Percentiles rank a stretch among this genome's conserved stretches.
These are phyloP conservation scores for Metschnikowia koreensis DNA, from an alignment of 805 yeast species.

Conservation along the genomic window DNA sequence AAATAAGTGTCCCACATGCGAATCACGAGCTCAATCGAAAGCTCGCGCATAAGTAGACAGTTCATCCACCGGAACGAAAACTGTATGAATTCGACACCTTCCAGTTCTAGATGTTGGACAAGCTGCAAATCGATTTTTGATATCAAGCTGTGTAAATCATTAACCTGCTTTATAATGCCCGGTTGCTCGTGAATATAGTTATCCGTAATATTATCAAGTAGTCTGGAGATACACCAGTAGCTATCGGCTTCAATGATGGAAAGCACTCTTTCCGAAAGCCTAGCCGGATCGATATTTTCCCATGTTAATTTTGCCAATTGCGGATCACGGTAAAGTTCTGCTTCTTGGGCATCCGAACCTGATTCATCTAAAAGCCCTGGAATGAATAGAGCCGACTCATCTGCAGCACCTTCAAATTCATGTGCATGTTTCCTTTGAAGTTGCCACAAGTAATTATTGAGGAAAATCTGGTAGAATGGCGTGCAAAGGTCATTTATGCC, in stretches of 20 bases:
- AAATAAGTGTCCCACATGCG: conserved; percentile 98
- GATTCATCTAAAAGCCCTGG: conserved; percentile 34
- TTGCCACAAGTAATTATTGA: conserved; percentile 60
- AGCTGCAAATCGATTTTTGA: conserved; percentile 75
- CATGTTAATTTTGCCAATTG: conserved; percentile 32
- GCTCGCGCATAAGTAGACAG: conserved; percentile 92
- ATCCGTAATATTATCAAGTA: conserved; percentile 92
- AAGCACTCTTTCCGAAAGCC: conserved; percentile 57
- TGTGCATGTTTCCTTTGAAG: conserved; percentile 26
- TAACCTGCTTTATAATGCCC: conserved; percentile 89
- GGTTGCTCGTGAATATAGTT: conserved; percentile 98
- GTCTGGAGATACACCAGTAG: conserved; percentile 91
- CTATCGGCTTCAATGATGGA: conserved; percentile 89
- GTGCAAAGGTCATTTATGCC: conserved; percentile 94
- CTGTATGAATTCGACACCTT: conserved; percentile 91
- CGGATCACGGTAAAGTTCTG: conserved; percentile 26
- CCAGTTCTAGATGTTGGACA: conserved; percentile 69
- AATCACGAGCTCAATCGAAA: conserved; percentile 71
- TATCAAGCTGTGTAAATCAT: conserved; percentile 72
- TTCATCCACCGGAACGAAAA: conserved; percentile 99
- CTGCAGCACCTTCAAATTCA: conserved; percentile 16
- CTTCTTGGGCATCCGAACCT: conserved; percentile 24
- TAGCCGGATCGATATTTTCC: conserved; percentile 60
- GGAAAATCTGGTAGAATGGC: conserved; percentile 86
- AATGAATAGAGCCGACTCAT: conserved; percentile 28